phyloP scores from a whole-genome alignment of 2,329 filamentous ascomycete species.

The Fusarium abutilonis region DNA sequence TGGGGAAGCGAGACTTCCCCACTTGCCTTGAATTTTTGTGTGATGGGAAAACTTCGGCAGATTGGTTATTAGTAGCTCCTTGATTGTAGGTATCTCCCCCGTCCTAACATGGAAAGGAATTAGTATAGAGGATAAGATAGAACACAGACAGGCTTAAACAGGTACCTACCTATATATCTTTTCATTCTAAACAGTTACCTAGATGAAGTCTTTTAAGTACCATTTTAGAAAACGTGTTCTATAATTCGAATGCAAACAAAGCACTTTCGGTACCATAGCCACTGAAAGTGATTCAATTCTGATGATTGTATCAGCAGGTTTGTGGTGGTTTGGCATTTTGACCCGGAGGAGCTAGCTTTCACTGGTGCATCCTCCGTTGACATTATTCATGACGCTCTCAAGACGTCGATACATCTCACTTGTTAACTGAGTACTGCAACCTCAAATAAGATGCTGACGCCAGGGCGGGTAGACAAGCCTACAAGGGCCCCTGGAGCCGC shows the following conservation, averaged over 20 bases:
- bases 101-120: no score
- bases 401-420: neutral
- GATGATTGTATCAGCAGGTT: neutral
- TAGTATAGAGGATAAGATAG: no score
- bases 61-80: no score
- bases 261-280: no score
- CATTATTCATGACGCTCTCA: conserved; percentile 24
- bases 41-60: conserved; percentile 71
- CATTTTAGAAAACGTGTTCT: no score
- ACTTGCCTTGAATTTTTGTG: conserved; percentile 27
- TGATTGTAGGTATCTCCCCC: no score
- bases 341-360: neutral
- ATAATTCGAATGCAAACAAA: no score
- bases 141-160: no score
- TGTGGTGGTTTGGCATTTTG: neutral
- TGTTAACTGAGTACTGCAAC: neutral
- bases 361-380: neutral
- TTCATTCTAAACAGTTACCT: no score
- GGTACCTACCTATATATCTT: no score
- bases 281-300: no score
- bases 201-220: no score
- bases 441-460: conserved; percentile 32
- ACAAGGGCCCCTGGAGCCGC: conserved; percentile 10
- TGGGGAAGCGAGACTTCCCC: conserved; percentile 46
- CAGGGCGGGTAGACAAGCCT: conserved; percentile 3